Evolutionary conservation across 2,329 filamentous ascomycete species (phyloP).

Genomic region (Curvularia eragrostidis): DNA sequence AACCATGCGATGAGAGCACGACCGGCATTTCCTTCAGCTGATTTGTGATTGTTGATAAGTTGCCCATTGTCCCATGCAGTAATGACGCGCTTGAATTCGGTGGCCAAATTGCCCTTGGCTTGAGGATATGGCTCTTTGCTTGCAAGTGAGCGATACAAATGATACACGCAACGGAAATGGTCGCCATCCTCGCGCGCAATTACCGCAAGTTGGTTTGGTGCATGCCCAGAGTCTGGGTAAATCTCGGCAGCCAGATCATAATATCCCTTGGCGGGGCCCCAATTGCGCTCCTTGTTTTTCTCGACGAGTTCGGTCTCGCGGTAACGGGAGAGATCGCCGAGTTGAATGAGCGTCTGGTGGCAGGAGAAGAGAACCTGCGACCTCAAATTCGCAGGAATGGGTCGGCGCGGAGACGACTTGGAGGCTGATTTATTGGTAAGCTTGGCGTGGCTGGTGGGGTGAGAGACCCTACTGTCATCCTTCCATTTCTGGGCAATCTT

Average conservation of each 20-base stretch:
- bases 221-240: slow-evolving; percentile 77
- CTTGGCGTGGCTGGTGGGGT: neutral
- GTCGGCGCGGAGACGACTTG: slow-evolving; percentile 36
- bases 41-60: slow-evolving; percentile 53
- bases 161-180: slow-evolving; percentile 84
- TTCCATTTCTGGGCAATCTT: slow-evolving; percentile 59
- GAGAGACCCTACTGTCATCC: slow-evolving; percentile 39
- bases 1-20: slow-evolving; percentile 81
- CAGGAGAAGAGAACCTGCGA: slow-evolving; percentile 74
- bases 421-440: slow-evolving; percentile 51
- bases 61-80: slow-evolving; percentile 64
- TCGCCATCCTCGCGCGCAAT: slow-evolving; percentile 79
- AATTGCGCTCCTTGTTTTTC: slow-evolving; percentile 74
- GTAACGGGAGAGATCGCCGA: slow-evolving; percentile 91
- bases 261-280: slow-evolving; percentile 80
- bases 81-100: slow-evolving; percentile 75
- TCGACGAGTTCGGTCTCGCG: slow-evolving; percentile 72
- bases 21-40: slow-evolving; percentile 57
- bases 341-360: slow-evolving; percentile 80
- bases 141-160: slow-evolving; percentile 83
- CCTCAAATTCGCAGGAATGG: slow-evolving; percentile 59
- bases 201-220: slow-evolving; percentile 90
- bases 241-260: slow-evolving; percentile 83
- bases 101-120: slow-evolving; percentile 76
- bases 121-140: slow-evolving; percentile 76